Evolutionary conservation across 2,329 filamentous ascomycete species (phyloP).

Genomic region (Neoascochyta sp.): DNA sequence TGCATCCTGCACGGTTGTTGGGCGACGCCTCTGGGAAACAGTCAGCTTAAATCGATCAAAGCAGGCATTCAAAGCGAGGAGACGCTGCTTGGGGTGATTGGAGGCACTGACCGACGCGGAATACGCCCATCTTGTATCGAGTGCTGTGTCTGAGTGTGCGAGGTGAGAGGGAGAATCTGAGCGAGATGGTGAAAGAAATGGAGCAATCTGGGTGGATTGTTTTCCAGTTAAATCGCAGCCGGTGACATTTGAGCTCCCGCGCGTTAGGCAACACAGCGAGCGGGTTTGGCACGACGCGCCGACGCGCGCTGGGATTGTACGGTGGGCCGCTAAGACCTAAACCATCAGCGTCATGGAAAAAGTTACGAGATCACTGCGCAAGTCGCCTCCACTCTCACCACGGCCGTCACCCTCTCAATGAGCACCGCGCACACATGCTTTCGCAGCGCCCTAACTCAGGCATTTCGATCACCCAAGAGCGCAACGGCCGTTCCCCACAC

Average conservation of each 20-base stretch:
- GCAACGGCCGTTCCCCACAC: conserved; percentile 19
- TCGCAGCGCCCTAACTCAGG: conserved; percentile 35
- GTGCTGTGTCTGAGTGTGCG: too few species aligned
- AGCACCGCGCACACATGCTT: conserved; percentile 37
- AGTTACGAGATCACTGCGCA: conserved; percentile 16
- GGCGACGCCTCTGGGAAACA: conserved; percentile 16
- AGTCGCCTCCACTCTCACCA: conserved; percentile 14
- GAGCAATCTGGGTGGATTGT: too few species aligned
- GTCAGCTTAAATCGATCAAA: conserved; percentile 1
- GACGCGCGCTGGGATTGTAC: too few species aligned
- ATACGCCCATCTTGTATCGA: conserved; percentile 21
- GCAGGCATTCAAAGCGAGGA: not conserved
- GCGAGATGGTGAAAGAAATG: too few species aligned
- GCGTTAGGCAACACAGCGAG: too few species aligned
- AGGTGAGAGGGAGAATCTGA: too few species aligned
- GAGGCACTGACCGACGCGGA: conserved; percentile 24
- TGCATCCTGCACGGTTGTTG: conserved; percentile 70
- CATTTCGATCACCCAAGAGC: conserved; percentile 29
- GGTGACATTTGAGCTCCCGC: too few species aligned
- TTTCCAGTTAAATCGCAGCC: too few species aligned
- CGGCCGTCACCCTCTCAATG: conserved; percentile 29
- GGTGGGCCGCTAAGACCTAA: conserved; percentile 5
- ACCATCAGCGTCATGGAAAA: conserved; percentile 27
- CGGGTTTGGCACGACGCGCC: too few species aligned
- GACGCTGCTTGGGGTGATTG: too few species aligned